Evolutionary conservation across 2,329 filamentous ascomycete genomes (phyloP).

Genomic region (Fusarium sp.): DNA sequence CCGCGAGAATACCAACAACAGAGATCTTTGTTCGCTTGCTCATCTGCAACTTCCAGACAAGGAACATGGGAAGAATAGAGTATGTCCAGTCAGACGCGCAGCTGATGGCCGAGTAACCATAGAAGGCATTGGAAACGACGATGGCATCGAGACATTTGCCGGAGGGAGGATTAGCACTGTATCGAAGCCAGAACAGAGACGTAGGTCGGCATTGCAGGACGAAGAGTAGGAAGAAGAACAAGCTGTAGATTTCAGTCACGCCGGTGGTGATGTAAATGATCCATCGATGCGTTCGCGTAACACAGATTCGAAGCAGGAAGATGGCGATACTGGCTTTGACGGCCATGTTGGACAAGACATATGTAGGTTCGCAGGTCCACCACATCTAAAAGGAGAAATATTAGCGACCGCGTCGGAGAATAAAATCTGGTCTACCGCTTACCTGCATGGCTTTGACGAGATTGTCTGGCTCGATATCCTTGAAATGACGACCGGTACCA

Average conservation of each 20-base stretch:
- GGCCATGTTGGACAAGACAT: constrained; percentile 51
- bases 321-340: constrained; percentile 55
- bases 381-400: constrained; percentile 42
- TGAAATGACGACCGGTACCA: constrained; percentile 17
- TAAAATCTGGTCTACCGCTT: neutral
- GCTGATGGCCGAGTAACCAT: constrained; percentile 53
- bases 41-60: constrained; percentile 57
- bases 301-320: constrained; percentile 53
- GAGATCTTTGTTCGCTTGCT: constrained; percentile 53
- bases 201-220: constrained; percentile 55
- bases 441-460: constrained; percentile 49
- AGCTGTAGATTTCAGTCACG: constrained; percentile 50
- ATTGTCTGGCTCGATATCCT: constrained; percentile 3
- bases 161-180: neutral
- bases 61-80: constrained; percentile 53
- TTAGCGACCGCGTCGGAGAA: neutral
- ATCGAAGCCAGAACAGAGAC: constrained; percentile 52
- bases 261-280: constrained; percentile 14
- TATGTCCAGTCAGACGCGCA: constrained; percentile 55
- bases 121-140: constrained; percentile 5
- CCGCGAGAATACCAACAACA: constrained; percentile 44
- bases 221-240: constrained; percentile 54
- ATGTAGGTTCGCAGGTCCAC: constrained; percentile 57
- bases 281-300: constrained; percentile 32
- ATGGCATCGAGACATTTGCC: constrained; percentile 9